A percentile compares a stretch with the other conserved stretches of the same genome.
Conservation (phyloP, 257 asterid species). For the Penstemon barbatus region DNA sequence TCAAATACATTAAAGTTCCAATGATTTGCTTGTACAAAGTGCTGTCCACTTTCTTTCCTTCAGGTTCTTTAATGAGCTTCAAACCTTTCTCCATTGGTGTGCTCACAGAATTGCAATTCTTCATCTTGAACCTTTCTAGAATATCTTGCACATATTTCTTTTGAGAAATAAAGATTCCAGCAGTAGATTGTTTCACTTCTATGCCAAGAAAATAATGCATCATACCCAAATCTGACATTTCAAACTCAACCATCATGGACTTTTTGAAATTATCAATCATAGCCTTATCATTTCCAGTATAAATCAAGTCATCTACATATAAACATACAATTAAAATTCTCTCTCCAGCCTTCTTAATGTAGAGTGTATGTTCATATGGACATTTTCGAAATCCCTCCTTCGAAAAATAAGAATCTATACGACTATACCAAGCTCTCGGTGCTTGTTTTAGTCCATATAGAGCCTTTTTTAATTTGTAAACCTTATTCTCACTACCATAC, state of each 20-base stretch:
- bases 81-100: neutral
- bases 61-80: neutral
- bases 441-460: too few relatives aligned
- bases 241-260: neutral
- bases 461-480: too few relatives aligned
- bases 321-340: too few relatives aligned
- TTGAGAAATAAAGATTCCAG: conserved; percentile 10
- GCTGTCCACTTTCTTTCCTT: neutral
- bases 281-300: neutral
- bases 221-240: conserved; percentile 4
- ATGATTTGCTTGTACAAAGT: conserved; percentile 5
- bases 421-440: too few relatives aligned
- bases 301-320: conserved; percentile 22
- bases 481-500: too few relatives aligned
- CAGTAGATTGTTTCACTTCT: neutral
- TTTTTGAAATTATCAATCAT: neutral
- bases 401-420: too few relatives aligned
- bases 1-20: conserved; percentile 20
- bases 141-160: conserved; percentile 12
- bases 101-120: neutral
- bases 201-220: conserved; percentile 20
- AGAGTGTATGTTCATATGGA: too few relatives aligned
- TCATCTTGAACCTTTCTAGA: neutral
- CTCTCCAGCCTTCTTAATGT: too few relatives aligned
- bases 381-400: too few relatives aligned